Evolutionary conservation across 2,329 filamentous ascomycete genomes (phyloP).

Genomic region (Penicillium oxalicum): DNA sequence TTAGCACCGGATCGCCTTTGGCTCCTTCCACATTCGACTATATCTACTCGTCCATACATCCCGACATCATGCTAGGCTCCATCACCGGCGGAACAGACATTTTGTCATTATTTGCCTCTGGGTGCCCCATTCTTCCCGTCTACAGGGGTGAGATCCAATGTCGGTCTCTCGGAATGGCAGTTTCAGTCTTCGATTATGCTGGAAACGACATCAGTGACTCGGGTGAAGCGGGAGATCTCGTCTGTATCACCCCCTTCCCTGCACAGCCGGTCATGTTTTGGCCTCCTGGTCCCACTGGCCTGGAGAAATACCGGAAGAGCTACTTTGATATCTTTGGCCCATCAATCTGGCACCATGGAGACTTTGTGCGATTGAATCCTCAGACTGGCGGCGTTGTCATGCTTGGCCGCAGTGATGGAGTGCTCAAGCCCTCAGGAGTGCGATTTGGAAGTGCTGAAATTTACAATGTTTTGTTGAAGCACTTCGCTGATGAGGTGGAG

Average conservation of each 20-base stretch:
- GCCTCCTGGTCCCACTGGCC: constrained; percentile 57
- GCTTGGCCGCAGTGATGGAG: constrained; percentile 87
- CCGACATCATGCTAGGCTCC: constrained; percentile 75
- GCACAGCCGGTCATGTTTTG: constrained; percentile 90
- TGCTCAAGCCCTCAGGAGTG: constrained; percentile 86
- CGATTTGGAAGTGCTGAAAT: constrained; percentile 93
- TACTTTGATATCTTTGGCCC: constrained; percentile 81
- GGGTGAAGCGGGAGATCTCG: constrained; percentile 75
- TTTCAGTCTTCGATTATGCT: constrained; percentile 52
- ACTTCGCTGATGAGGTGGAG: constrained; percentile 71
- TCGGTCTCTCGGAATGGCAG: constrained; percentile 72
- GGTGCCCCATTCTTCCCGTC: constrained; percentile 70
- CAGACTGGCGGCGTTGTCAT: constrained; percentile 74
- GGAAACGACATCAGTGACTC: constrained; percentile 54
- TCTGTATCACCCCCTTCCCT: constrained; percentile 80
- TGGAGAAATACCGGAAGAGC: constrained; percentile 69
- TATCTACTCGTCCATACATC: constrained; percentile 76
- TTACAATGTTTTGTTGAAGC: constrained; percentile 83
- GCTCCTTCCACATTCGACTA: constrained; percentile 90
- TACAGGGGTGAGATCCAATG: constrained; percentile 70
- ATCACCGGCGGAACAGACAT: constrained; percentile 98
- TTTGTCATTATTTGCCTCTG: constrained; percentile 86
- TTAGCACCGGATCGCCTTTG: constrained; percentile 87
- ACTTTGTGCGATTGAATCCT: constrained; percentile 72
- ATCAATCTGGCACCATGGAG: constrained; percentile 81